Evolutionary conservation across 2,329 filamentous ascomycete species (phyloP).

Genomic region (Neofusicoccum cordaticola): DNA sequence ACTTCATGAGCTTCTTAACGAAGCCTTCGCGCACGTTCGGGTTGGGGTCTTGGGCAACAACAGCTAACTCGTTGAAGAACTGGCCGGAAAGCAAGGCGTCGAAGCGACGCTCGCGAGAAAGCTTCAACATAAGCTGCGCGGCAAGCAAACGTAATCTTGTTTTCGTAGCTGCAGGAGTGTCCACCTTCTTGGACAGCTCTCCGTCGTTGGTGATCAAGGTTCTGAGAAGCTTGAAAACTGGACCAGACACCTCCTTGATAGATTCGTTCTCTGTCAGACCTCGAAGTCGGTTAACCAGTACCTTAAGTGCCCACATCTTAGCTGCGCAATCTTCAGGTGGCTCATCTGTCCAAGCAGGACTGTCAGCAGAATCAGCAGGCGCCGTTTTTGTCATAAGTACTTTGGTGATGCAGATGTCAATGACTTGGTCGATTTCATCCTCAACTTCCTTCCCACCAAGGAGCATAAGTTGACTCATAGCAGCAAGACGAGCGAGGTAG

Average conservation of each 20-base stretch:
- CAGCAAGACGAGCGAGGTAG: constrained; percentile 71
- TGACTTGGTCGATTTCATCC: constrained; percentile 67
- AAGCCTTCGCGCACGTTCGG: constrained; percentile 75
- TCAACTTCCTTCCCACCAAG: constrained; percentile 71
- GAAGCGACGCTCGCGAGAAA: constrained; percentile 72
- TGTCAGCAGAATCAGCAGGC: constrained; percentile 56
- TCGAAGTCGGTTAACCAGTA: constrained; percentile 81
- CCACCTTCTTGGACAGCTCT: constrained; percentile 68
- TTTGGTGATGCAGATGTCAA: constrained; percentile 72
- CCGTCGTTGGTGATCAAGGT: constrained; percentile 72
- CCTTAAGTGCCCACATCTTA: constrained; percentile 79
- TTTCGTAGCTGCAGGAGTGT: constrained; percentile 75
- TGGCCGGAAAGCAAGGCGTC: constrained; percentile 70
- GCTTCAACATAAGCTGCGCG: constrained; percentile 74
- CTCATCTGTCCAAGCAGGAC: constrained; percentile 61
- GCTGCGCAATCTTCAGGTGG: constrained; percentile 78
- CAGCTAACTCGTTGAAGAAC: constrained; percentile 78
- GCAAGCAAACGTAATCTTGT: constrained; percentile 78
- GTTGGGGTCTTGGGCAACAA: constrained; percentile 75
- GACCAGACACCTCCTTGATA: constrained; percentile 55
- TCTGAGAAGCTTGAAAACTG: constrained; percentile 76
- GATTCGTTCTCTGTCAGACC: constrained; percentile 52
- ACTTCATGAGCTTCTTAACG: constrained; percentile 83
- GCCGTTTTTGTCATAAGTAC: constrained; percentile 63
- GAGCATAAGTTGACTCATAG: constrained; percentile 72